phyloP scores from a whole-genome alignment of 306 rosid species.

The Lupinus albus region DNA sequence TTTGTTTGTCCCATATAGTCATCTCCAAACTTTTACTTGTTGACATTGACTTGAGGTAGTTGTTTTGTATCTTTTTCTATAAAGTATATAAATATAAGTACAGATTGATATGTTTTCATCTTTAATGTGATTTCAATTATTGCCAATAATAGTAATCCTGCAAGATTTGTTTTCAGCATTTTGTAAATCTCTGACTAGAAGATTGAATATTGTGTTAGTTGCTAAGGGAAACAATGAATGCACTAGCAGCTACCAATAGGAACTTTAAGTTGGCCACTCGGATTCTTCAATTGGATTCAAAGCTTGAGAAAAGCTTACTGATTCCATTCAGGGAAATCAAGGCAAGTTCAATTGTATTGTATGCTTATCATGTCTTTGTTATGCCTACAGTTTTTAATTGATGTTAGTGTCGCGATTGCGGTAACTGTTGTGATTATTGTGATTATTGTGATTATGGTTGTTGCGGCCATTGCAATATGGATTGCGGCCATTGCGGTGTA shows the following conservation, averaged over 20 bases:
- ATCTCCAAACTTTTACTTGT: constrained; percentile 34
- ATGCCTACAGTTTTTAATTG: too few relatives aligned
- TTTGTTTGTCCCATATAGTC: constrained; percentile 26
- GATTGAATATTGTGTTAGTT: constrained; percentile 39
- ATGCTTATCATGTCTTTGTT: constrained; percentile 4
- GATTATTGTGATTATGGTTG: too few relatives aligned
- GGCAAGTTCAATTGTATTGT: constrained; percentile 42
- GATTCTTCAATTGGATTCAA: constrained; percentile 86
- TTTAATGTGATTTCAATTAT: not conserved
- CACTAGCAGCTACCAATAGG: constrained; percentile 92
- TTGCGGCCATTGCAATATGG: too few relatives aligned
- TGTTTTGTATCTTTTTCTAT: constrained; percentile 29
- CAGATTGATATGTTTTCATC: constrained; percentile 36
- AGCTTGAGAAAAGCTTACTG: constrained; percentile 86
- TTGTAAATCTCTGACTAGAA: constrained; percentile 13
- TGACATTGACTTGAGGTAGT: constrained; percentile 39
- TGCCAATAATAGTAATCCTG: constrained; percentile 15
- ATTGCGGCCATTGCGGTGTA: too few relatives aligned
- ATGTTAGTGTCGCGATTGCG: too few relatives aligned
- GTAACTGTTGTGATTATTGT: too few relatives aligned
- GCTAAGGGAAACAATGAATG: constrained; percentile 67
- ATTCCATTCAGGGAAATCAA: constrained; percentile 97
- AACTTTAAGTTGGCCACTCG: constrained; percentile 88
- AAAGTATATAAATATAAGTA: constrained; percentile 31
- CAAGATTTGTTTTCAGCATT: constrained; percentile 41